A percentile compares a stretch with the other conserved stretches of the same genome.
Evolutionary conservation across 2,329 filamentous ascomycete species (phyloP).

Genomic region (Tolypocladium paradoxum): DNA sequence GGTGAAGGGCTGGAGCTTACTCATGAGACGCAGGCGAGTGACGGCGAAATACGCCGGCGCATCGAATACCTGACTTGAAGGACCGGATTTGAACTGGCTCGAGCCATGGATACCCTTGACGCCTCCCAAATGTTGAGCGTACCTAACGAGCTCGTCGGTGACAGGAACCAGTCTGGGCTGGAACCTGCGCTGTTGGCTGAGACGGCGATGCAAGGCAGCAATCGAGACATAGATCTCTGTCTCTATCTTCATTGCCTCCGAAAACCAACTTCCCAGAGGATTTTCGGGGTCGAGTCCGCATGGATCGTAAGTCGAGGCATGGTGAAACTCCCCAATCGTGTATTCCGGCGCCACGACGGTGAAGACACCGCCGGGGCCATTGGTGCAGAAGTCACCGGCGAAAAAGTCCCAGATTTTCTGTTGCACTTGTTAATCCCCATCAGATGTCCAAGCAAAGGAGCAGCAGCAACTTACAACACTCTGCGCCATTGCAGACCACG

Average conservation of each 20-base stretch:
- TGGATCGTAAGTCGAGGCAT: conserved; percentile 2
- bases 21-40: conserved; percentile 4
- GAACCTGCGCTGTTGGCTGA: neutral
- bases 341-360: conserved; percentile 15
- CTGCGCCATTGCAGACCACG: conserved; percentile 12
- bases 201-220: conserved; percentile 1
- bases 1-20: conserved; percentile 11
- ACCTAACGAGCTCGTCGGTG: conserved; percentile 1
- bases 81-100: conserved; percentile 7
- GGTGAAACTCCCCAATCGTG: conserved; percentile 9
- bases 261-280: conserved; percentile 4
- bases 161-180: neutral
- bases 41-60: conserved; percentile 5
- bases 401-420: conserved; percentile 18
- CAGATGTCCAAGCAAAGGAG: too few relatives aligned
- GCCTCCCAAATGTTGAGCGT: conserved; percentile 1
- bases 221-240: conserved; percentile 6
- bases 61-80: conserved; percentile 2
- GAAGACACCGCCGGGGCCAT: conserved; percentile 13
- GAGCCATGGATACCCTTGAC: conserved; percentile 5
- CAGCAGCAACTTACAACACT: conserved; percentile 12
- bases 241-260: conserved; percentile 6
- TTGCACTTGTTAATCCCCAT: neutral
- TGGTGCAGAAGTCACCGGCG: conserved; percentile 5
- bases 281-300: neutral